Base-by-base conservation (phyloP, 352 stramenopile genomes). In the Pythium utonaiense region DNA sequence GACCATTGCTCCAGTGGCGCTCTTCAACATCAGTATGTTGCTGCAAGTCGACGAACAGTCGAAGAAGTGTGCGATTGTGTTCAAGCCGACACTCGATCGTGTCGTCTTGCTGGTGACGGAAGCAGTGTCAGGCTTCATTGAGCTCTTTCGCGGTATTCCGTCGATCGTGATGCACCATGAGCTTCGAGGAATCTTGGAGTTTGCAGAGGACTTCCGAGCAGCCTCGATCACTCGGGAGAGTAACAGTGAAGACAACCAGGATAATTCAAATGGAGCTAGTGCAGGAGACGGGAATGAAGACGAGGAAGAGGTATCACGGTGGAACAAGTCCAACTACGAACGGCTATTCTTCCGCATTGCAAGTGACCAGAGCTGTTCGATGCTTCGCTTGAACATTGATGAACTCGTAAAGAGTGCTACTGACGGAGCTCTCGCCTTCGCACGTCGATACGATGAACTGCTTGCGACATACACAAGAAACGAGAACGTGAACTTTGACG, bases 171-270 rank as follows among this genome's bases (percentile, higher is more conserved):
- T 67, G 0, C 74, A 74, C 27, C 66, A 69, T 0, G 77, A 83
- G 6, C 64, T 89, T 28, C 63, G 57, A 1, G 66, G 74, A 3
- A 63, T 86, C 13, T 53, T 89, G 22, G 64, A 65, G 4, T 89
- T 89, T 61, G 68, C 74, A 0, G 57, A 76, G 16, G 66, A 88
- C 28, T 77, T 82, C n/a, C 72, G 69, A 30, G 69, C 77, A 6
- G 60, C 45, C 0, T 53, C 49, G 0, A 61, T 81, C n/a, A 38
- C 30, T 57, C 30, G 49, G 17, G 45, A 33, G 27, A 17, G 13
- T 27, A 10, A 2, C n/a, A 22, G 16, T 25, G 36, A 38, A 34
- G 38, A 33, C 9, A 57, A 40, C 10, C 17, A 60, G 6, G 36
- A 8, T 14, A 25, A 50, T 10, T 4, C 5, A 19, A 21, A 59